A percentile compares a stretch with the other conserved stretches of the same genome.
These are phyloP conservation scores for Globisporangium paddicum DNA, from an alignment of 352 stramenopile genomes.

Conservation along the genomic window DNA sequence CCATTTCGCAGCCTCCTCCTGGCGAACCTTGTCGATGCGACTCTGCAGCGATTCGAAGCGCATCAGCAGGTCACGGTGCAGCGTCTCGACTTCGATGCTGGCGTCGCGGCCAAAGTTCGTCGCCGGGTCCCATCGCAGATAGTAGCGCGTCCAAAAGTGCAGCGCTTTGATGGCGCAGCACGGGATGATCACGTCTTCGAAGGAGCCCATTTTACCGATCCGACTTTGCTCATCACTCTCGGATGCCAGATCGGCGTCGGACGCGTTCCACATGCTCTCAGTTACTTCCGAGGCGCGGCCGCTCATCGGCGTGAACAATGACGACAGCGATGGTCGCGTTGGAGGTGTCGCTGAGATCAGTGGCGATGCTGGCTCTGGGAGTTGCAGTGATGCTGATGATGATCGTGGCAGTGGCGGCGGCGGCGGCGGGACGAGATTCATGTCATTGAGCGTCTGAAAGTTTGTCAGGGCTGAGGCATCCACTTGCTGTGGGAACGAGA, in stretches of 20 bases:
- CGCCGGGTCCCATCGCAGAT: constrained; percentile 69
- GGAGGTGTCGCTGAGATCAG: constrained; percentile 9
- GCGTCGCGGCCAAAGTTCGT: constrained; percentile 53
- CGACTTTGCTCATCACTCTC: constrained; percentile 37
- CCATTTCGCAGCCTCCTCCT: constrained; percentile 28
- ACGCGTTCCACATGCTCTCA: constrained; percentile 24
- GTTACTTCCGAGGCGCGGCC: constrained; percentile 23
- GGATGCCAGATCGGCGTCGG: constrained; percentile 24
- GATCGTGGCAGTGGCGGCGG: constrained; percentile 14
- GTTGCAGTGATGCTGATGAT: constrained; percentile 2
- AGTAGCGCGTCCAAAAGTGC: constrained; percentile 77
- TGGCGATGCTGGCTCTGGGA: neutral
- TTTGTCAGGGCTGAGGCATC: constrained; percentile 23
- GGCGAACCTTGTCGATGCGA: constrained; percentile 17
- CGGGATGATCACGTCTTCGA: constrained; percentile 65
- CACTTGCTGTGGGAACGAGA: constrained; percentile 47
- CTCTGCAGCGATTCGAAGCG: constrained; percentile 27
- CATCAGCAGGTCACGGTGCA: constrained; percentile 45
- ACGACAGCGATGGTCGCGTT: constrained; percentile 26
- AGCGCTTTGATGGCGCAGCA: constrained; percentile 64
- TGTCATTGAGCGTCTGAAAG: constrained; percentile 15
- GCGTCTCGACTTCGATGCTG: constrained; percentile 50
- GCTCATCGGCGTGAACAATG: constrained; percentile 25
- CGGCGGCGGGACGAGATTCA: neutral
- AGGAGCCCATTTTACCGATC: constrained; percentile 22